A percentile compares a stretch with the other conserved stretches of the same genome.
Conservation (phyloP, 2,329 filamentous ascomycete species). For the Ophiostoma pallidulum region DNA sequence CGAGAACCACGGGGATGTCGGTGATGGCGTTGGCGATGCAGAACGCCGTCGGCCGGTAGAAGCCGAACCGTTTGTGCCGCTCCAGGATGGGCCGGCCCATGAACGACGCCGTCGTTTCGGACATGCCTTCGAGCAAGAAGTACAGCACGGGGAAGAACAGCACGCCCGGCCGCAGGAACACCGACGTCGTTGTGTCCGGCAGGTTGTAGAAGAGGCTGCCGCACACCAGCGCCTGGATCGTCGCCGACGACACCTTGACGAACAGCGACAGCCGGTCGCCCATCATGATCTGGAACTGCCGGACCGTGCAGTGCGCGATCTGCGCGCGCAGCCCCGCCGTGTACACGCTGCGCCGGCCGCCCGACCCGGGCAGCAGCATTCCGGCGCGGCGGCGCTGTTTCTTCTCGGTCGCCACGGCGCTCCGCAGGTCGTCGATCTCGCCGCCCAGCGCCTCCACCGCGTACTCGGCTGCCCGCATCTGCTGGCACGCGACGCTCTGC, state of each 20-base stretch:
- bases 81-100: constrained; percentile 29
- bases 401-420: constrained; percentile 9
- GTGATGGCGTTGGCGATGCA: constrained; percentile 46
- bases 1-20: constrained; percentile 53
- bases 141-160: constrained; percentile 47
- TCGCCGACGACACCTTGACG: constrained; percentile 71
- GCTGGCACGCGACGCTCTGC: constrained; percentile 27
- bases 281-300: constrained; percentile 70
- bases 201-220: constrained; percentile 70
- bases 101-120: constrained; percentile 55
- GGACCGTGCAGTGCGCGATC: constrained; percentile 56
- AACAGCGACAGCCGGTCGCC: constrained; percentile 66
- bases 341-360: constrained; percentile 34
- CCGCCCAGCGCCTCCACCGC: constrained; percentile 35
- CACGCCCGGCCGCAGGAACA: constrained; percentile 46
- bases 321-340: constrained; percentile 67
- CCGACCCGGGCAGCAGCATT: no score
- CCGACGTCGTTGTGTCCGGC: constrained; percentile 46
- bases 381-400: neutral
- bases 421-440: constrained; percentile 16
- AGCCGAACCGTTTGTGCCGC: constrained; percentile 37
- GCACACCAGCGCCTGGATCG: constrained; percentile 64
- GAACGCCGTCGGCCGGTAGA: constrained; percentile 46
- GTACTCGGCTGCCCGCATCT: constrained; percentile 40
- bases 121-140: constrained; percentile 57